Percentiles rank a stretch among this genome's conserved stretches.
These are phyloP conservation scores for Leishmania major DNA, from an alignment of 208 protist genomes.

Conservation along the genomic window DNA sequence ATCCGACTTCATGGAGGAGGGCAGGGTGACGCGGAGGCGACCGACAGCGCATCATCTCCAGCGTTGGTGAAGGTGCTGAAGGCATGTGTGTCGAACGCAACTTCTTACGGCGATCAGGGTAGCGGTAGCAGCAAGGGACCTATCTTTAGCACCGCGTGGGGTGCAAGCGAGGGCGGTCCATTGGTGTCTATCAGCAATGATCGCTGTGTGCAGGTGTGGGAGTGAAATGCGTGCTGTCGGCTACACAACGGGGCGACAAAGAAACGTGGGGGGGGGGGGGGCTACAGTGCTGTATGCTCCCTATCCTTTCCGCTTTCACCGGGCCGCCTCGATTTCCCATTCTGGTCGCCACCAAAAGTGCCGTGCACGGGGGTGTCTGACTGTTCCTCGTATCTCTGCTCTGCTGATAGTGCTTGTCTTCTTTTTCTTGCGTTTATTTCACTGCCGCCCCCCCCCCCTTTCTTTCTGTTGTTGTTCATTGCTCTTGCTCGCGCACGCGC, in stretches of 20 bases:
- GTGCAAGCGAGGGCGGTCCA: slow-evolving; percentile 24
- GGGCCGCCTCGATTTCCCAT: background rate
- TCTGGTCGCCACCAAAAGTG: background rate
- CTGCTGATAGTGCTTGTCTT: background rate
- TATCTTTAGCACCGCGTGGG: slow-evolving; percentile 50
- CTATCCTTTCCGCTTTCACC: background rate
- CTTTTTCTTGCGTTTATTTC: background rate
- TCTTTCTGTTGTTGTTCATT: background rate
- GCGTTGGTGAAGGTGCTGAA: slow-evolving; percentile 21
- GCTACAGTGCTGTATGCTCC: background rate
- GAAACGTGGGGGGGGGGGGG: background rate
- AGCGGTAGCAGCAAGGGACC: slow-evolving; percentile 19
- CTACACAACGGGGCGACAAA: background rate
- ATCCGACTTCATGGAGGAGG: slow-evolving; percentile 18
- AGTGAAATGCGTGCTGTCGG: slow-evolving; percentile 4
- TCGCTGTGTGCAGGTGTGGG: slow-evolving; percentile 32
- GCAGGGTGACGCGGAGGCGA: background rate
- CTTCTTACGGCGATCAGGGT: background rate
- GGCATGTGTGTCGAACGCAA: slow-evolving; percentile 6
- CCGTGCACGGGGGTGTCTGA: background rate
- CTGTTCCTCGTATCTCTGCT: background rate
- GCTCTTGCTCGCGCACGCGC: background rate
- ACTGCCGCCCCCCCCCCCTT: no score
- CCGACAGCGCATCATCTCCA: background rate
- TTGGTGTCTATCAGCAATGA: slow-evolving; percentile 37